Base-by-base conservation (phyloP, 2,329 filamentous ascomycete species). In the Alternaria triticina region DNA sequence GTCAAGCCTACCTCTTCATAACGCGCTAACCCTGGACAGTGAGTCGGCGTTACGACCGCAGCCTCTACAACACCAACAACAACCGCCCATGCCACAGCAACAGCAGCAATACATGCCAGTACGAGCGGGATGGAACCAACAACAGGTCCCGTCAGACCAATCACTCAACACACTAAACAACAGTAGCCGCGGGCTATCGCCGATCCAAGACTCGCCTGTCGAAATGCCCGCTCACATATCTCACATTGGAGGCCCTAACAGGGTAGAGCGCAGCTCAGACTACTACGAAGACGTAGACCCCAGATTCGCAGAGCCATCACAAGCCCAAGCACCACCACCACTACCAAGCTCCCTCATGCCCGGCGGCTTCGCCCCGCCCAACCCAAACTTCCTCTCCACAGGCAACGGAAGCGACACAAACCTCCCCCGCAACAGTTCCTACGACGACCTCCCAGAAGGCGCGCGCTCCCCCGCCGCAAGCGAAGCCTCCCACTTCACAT, bases 261-360 rank as follows among this genome's bases (percentile, higher is more conserved):
- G 23, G 3, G 33, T 49, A 47, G 77, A 80, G 40, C 72, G 72
- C 23, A 79, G 71, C 54, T 84, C 85, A 11, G 75, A 86, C 66
- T 98, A 98, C 81, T 97, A 96, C 76, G 96, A 98, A 84, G 95
- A 98, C 77, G 89, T 97, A 12, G 94, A 97, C 69, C 94, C 95
- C 47, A 91, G 90, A 60, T 98, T 97, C 74, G 91, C 89, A 33
- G 86, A 88, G 60, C 80, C 82, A 25, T 58, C 70, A 66, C 69
- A 62, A 58, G 61, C 58, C 43, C 68, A 65, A 49, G 65, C 64
- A 13, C 70, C 70, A 22, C 70, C 79, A 74, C 70, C 71, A 58
- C 62, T 78, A 61, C 76, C 79, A 52, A 63, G 74, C 56, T 66
- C 79, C 59, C 64, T 74, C 27, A 73, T 80, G 54, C 79, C 80